Conservation (phyloP, 108 stramenopile genomes). For the Skeletonema tropicum region DNA sequence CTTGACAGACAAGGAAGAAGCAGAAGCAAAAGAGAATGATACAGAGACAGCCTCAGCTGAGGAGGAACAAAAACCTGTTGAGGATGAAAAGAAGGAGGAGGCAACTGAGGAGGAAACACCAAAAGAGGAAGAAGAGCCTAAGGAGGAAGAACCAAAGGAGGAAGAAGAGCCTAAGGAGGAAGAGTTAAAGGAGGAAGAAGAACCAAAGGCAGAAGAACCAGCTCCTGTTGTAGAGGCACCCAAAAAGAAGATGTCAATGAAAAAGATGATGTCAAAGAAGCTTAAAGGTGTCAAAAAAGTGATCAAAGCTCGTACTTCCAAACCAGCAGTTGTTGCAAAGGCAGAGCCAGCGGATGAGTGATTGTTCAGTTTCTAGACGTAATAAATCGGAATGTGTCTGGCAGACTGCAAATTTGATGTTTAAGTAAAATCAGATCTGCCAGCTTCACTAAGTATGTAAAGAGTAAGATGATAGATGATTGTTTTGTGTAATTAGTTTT, state of each 20-base stretch:
- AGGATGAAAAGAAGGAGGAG: neutral
- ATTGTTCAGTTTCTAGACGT: neutral
- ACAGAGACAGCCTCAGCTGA: no score
- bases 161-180: no score
- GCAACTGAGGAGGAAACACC: neutral
- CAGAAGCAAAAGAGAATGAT: no score
- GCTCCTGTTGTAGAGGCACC: neutral
- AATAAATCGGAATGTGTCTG: neutral
- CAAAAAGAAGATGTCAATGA: neutral
- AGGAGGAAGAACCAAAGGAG: neutral
- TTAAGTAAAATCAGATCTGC: neutral
- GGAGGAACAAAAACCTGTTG: neutral
- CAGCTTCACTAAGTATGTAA: neutral
- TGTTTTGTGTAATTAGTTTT: neutral
- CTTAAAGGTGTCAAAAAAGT: constrained; percentile 5
- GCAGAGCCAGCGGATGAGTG: neutral
- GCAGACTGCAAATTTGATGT: neutral
- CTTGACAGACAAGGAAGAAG: neutral
- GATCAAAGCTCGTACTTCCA: neutral
- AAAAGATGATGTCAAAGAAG: constrained; percentile 6
- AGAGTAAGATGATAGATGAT: neutral
- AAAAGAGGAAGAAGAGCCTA: neutral
- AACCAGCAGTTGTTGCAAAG: neutral
- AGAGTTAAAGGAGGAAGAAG: no score
- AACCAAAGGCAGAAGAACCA: neutral